Percentiles rank a stretch among this genome's conserved stretches.
phyloP scores from a whole-genome alignment of 139 green algal genomes.

The Yamagishiella unicocca region DNA sequence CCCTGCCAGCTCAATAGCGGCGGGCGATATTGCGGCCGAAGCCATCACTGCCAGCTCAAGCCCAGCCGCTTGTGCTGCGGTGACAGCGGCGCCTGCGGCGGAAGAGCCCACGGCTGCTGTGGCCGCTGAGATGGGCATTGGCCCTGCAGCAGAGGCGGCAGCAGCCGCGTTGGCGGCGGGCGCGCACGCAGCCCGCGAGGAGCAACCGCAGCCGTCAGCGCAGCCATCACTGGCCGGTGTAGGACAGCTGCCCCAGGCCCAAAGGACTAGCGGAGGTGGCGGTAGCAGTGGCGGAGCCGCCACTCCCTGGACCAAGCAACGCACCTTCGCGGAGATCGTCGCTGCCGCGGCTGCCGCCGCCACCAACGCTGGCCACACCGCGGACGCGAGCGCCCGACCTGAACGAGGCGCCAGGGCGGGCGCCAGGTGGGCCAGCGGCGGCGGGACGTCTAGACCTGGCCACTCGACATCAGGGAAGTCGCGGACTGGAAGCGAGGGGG shows the following conservation, averaged over 20 bases:
- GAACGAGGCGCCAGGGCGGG: background rate
- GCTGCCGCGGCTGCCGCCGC: background rate
- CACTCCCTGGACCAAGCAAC: background rate
- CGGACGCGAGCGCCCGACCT: background rate
- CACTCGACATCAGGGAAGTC: background rate
- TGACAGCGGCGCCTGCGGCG: background rate
- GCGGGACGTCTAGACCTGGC: background rate
- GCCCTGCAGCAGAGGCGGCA: background rate
- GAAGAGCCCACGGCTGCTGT: background rate
- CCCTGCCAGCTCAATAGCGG: too few relatives aligned
- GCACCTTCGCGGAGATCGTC: constrained; percentile 30
- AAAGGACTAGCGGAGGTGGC: background rate
- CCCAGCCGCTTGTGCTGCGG: background rate
- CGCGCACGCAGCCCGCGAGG: constrained; percentile 13
- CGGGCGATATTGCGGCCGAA: background rate
- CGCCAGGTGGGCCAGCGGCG: background rate
- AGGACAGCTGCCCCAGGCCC: background rate
- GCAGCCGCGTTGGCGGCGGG: background rate
- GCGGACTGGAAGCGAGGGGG: background rate
- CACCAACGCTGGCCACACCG: background rate
- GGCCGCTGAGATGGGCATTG: background rate
- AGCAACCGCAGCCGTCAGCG: background rate
- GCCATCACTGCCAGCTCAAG: background rate
- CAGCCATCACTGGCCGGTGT: too few relatives aligned
- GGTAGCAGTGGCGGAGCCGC: background rate